Evolutionary conservation across 2,329 filamentous ascomycete genomes (phyloP).

Genomic region (Fusarium ambrosium): DNA sequence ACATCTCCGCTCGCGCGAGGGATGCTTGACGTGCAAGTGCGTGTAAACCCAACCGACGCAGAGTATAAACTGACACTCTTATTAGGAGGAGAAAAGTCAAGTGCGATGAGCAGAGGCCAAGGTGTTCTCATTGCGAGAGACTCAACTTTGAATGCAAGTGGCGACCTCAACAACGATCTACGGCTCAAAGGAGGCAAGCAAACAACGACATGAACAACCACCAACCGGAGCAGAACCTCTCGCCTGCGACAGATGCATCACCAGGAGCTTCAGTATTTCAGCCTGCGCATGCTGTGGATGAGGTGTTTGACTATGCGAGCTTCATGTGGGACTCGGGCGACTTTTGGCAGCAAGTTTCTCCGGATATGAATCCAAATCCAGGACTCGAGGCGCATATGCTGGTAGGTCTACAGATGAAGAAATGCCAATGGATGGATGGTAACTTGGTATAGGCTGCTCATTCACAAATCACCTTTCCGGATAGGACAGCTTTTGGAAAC

Average conservation of each 20-base stretch:
- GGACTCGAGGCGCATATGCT: conserved; percentile 43
- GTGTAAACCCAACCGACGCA: conserved; percentile 15
- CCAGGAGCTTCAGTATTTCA: conserved; percentile 45
- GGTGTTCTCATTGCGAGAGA: conserved; percentile 65
- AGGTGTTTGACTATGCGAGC: conserved; percentile 62
- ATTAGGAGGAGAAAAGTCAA: conserved; percentile 62
- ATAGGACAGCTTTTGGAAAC: conserved; percentile 38
- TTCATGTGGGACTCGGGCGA: conserved; percentile 62
- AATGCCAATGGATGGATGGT: background rate
- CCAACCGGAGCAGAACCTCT: conserved; percentile 40
- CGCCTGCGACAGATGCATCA: conserved; percentile 48
- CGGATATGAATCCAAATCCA: conserved; percentile 40
- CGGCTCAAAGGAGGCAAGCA: conserved; percentile 36
- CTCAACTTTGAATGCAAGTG: conserved; percentile 66
- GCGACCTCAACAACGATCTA: conserved; percentile 53
- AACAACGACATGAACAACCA: conserved; percentile 14
- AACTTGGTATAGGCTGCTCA: conserved; percentile 32
- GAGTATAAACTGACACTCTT: background rate
- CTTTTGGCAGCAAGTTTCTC: conserved; percentile 52
- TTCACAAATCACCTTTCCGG: conserved; percentile 43
- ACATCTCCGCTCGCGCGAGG: conserved; percentile 48
- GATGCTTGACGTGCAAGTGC: conserved; percentile 61
- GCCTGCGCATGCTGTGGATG: conserved; percentile 53
- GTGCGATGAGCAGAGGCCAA: conserved; percentile 64
- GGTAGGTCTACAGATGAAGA: conserved; percentile 20